Evolutionary conservation across 2,329 filamentous ascomycete genomes (phyloP).

Genomic region (Rugonectria rugulosa): DNA sequence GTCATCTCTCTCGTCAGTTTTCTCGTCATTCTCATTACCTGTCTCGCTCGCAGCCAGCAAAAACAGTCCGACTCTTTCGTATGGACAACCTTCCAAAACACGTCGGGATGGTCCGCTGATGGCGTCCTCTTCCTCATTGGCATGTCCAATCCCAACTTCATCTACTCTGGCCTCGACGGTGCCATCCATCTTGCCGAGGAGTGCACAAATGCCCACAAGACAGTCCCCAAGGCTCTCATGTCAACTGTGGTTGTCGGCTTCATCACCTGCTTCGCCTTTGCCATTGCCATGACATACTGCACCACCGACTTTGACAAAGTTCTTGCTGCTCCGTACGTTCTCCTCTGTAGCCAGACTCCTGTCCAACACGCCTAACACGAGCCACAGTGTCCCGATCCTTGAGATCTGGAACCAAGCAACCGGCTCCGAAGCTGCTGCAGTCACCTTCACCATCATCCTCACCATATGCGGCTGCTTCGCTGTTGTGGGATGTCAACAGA

Average conservation of each 20-base stretch:
- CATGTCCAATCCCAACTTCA: conserved; percentile 47
- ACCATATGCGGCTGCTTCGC: conserved; percentile 25
- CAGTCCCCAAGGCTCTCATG: conserved; percentile 44
- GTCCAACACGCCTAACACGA: background rate
- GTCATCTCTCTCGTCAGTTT: conserved; percentile 20
- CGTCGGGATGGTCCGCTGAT: conserved; percentile 36
- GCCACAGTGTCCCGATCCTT: conserved; percentile 7
- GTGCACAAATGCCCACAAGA: conserved; percentile 38
- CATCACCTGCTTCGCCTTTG: conserved; percentile 41
- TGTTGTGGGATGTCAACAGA: conserved; percentile 23
- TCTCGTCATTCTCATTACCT: conserved; percentile 19
- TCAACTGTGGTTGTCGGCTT: conserved; percentile 44
- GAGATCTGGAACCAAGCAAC: conserved; percentile 20
- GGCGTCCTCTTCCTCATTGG: conserved; percentile 49
- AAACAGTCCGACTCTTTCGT: conserved; percentile 32
- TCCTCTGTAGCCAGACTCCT: no score
- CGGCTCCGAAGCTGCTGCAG: conserved; percentile 8
- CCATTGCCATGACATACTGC: conserved; percentile 40
- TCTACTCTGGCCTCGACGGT: conserved; percentile 47
- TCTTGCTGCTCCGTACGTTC: conserved; percentile 14
- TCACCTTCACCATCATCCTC: conserved; percentile 15
- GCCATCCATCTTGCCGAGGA: conserved; percentile 50
- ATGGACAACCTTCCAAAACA: conserved; percentile 42
- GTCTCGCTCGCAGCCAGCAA: conserved; percentile 10
- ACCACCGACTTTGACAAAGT: conserved; percentile 31